Conservation (phyloP, 495 filamentous ascomycete genomes). For the Penicillium antarcticum region DNA sequence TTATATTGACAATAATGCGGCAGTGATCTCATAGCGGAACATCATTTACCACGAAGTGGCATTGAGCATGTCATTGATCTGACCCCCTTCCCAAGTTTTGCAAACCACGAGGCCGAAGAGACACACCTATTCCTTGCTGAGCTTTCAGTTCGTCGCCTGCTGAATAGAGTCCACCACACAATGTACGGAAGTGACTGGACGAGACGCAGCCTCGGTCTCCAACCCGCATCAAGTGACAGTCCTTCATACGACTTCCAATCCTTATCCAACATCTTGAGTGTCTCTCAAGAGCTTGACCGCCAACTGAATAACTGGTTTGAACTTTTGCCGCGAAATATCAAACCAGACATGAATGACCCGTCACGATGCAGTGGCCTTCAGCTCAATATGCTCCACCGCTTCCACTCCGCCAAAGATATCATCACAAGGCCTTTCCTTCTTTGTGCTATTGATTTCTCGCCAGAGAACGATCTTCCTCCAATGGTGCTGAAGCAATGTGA, state of each 20-base stretch:
- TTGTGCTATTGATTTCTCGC: not conserved
- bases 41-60: slow-evolving; percentile 8
- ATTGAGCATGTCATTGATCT: slow-evolving; percentile 4
- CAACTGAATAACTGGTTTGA: slow-evolving; percentile 3
- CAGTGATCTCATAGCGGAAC: slow-evolving; percentile 7
- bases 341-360: slow-evolving; percentile 1
- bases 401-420: slow-evolving; percentile 4
- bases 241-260: slow-evolving; percentile 1
- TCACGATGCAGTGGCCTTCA: not conserved
- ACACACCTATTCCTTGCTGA: slow-evolving; percentile 5
- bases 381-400: slow-evolving; percentile 4
- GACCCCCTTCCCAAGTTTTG: not conserved
- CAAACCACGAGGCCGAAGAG: not conserved
- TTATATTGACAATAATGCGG: not conserved
- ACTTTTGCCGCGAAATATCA: not conserved
- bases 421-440: slow-evolving; percentile 7
- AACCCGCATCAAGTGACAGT: slow-evolving; percentile 1
- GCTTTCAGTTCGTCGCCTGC: slow-evolving; percentile 2
- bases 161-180: slow-evolving; percentile 4
- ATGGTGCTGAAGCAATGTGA: slow-evolving; percentile 3
- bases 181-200: slow-evolving; percentile 6
- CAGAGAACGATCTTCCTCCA: not conserved
- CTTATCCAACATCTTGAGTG: not conserved
- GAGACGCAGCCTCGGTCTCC: slow-evolving; percentile 1
- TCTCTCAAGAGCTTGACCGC: slow-evolving; percentile 4